Evolutionary conservation across 805 yeast species (phyloP), one percentile per base, ranked within the genome.

Genomic region (Torulaspora delbrueckii): DNA sequence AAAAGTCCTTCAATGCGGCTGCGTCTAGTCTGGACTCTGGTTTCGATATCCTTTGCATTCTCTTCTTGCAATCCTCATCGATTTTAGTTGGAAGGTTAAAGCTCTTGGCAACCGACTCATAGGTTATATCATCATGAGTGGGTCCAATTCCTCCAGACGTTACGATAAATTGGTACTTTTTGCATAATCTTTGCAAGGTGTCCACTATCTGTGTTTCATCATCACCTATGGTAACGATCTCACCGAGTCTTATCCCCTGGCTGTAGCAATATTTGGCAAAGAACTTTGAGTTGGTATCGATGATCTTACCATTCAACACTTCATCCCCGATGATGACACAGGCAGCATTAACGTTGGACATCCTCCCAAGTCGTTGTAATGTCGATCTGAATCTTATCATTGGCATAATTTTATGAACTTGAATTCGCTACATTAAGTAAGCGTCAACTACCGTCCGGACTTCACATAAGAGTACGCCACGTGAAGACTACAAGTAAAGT

Each of bases 41-140:
- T 3, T 69, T 63, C 1, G 73, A 71, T n/a, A 79, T 61, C 16
- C 57, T 50, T 12, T 70, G 67, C 93, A 86, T 87, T 48, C 79
- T 68, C 2, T 67, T 71, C 14, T 77, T 83, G 2, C 86, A 80
- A 25, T 73, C 80, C 19, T 65, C 56, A 61, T 88, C 82, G 13
- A 82, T 59, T 36, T 61, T 63, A 47, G 80, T 63, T 0, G 75
- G 74, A 6, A 84, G 58, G 1, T 64, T 64, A 52, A 72, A 87
- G 6, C 85, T 84, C 52, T 74, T 75, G 1, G 91, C 86, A n/a
- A 88, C 62, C 1, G 86, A 72, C 42, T 78, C 79, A 62, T 88
- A 88, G 0, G 96, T 87, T 49, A 88, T 83, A 61, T 88, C 96
- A 60, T 88, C 96, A 56, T 87, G 95, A 0, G 96, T 88, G 4